Base-by-base conservation (phyloP, 2,329 filamentous ascomycete species). In the Hansfordia pulvinata region DNA sequence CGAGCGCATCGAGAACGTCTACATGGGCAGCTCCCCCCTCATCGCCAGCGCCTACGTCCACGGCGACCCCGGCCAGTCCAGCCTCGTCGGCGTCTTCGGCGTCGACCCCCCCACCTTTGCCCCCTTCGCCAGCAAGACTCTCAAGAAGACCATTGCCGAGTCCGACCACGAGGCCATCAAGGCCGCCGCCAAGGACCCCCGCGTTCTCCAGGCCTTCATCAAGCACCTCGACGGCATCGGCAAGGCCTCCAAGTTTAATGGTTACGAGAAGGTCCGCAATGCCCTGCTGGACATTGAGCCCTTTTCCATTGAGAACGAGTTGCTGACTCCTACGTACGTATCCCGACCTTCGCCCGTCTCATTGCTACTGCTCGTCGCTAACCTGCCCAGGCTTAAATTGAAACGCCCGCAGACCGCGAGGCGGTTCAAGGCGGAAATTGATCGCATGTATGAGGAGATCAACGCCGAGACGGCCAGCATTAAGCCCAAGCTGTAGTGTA, bases 1-100 rank as follows among this genome's bases (percentile, higher is more conserved):
- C 10, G 90, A 98, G 59, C 82, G 86, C 30, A 83, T 98, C 46
- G 90, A 98, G 62, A 94, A 93, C 50, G 79, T 93, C 19, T 92
- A 86, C 52, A 64, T 92, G 35, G 83, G 80, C 35, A 85, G 79
- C 56, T 76, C 76, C 35, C 77, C 71, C 37, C 75, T 86, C 40
- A 58, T 96, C 15, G 69, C 75, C 13, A 78, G 79, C 46, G 85
- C 77, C 3, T 94, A 83, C 47, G 82, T 96, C 15, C 88, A 98
- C 55, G 90, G 90, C 20, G 88, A 96, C 48, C 73, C 75, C 34
- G 68, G 77, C 34, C 76, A 96, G 60, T 76, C 81, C 1, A 74
- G 68, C 47, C 64, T 96, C 8, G 85, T 98, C 1, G 85, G 64
- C 26, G 69, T 98, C 35, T 88, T 96, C 34, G 90, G 85, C 30